Percentiles rank a stretch among this genome's conserved stretches.
These are phyloP conservation scores for Collybia nuda DNA, from an alignment of 768 basidiomycete species.

Conservation along the genomic window DNA sequence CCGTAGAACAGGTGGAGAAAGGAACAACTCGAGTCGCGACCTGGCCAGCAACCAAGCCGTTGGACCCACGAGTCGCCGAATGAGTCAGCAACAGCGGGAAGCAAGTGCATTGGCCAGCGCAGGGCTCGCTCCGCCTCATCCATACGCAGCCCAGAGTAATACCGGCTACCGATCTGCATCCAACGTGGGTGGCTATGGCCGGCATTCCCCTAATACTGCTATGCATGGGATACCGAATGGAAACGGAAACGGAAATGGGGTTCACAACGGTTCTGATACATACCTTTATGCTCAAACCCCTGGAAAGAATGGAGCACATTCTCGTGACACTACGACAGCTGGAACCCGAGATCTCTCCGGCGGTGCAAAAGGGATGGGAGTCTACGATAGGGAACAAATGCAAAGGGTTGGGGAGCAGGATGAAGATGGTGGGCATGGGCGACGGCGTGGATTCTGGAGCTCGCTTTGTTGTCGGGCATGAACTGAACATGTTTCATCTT, in stretches of 20 bases:
- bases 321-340: conserved; percentile 52
- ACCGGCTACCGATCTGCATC: conserved; percentile 50
- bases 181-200: conserved; percentile 47
- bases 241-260: conserved; percentile 35
- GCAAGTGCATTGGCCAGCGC: conserved; percentile 32
- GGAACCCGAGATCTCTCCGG: conserved; percentile 35
- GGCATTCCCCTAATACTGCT: conserved; percentile 50
- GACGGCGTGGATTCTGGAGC: conserved; percentile 61
- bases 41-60: conserved; percentile 67
- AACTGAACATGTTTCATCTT: conserved; percentile 16
- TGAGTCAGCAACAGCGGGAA: conserved; percentile 62
- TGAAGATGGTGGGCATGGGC: conserved; percentile 64
- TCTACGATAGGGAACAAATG: conserved; percentile 69
- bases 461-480: conserved; percentile 71
- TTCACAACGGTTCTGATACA: conserved; percentile 58
- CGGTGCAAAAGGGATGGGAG: conserved; percentile 51
- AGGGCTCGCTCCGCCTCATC: conserved; percentile 64
- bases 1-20: conserved; percentile 50
- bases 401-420: conserved; percentile 57
- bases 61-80: conserved; percentile 64
- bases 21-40: conserved; percentile 48
- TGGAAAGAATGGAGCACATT: conserved; percentile 50
- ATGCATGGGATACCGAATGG: conserved; percentile 33
- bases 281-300: conserved; percentile 62
- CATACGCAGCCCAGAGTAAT: conserved; percentile 62